phyloP scores from a whole-genome alignment of 257 asterid species.

The Catharanthus roseus region DNA sequence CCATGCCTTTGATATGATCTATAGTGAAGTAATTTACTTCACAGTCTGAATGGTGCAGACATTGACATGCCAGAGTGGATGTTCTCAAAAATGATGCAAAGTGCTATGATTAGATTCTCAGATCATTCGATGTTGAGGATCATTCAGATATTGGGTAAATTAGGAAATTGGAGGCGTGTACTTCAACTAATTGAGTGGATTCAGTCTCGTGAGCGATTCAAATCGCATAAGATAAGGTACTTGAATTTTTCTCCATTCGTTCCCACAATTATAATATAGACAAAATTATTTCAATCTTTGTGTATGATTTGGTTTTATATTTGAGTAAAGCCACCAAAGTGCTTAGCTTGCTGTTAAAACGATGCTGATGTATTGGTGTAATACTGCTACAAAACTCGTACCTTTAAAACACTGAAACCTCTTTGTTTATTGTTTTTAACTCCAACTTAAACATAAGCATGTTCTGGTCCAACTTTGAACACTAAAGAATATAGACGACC shows the following conservation, averaged over 20 bases:
- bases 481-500: not conserved
- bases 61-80: constrained; percentile 95
- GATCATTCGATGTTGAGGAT: constrained; percentile 83
- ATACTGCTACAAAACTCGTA: not conserved
- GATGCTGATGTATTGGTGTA: not conserved
- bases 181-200: constrained; percentile 95
- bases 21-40: constrained; percentile 59
- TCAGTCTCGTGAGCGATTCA: constrained; percentile 77
- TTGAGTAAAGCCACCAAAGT: not conserved
- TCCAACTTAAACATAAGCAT: not conserved
- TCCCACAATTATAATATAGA: not conserved
- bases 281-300: not conserved
- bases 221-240: constrained; percentile 76
- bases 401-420: not conserved
- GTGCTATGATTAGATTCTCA: constrained; percentile 79
- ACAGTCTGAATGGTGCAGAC: constrained; percentile 99
- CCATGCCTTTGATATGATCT: constrained; percentile 20
- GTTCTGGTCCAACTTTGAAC: not conserved
- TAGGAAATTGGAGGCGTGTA: constrained; percentile 91
- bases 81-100: constrained; percentile 81
- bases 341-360: not conserved
- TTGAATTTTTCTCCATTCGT: not conserved
- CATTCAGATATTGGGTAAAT: constrained; percentile 79
- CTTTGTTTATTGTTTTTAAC: not conserved
- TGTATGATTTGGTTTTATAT: not conserved